Conservation (phyloP, 2,329 filamentous ascomycete genomes). For the Pseudocercospora vitis region DNA sequence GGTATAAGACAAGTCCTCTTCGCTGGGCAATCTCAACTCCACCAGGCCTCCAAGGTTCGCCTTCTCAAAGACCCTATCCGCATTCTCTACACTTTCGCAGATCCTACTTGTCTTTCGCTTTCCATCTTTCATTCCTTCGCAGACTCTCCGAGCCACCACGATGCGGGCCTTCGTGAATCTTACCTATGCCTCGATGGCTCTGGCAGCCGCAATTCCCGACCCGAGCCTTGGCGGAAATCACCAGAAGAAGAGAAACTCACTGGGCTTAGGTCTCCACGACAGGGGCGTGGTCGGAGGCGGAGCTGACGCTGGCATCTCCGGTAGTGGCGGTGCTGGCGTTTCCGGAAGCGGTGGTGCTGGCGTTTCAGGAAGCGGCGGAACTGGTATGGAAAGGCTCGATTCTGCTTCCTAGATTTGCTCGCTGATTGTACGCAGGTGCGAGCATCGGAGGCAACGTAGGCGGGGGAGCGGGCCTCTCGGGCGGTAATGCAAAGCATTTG, state of each 20-base stretch:
- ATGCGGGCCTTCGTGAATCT: conserved; percentile 1
- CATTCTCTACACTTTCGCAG: background rate
- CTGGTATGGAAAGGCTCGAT: no score
- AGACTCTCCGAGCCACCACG: background rate
- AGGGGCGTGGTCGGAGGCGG: background rate
- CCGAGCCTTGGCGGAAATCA: background rate
- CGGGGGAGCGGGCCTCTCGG: no score
- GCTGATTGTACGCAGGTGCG: background rate
- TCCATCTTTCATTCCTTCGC: background rate
- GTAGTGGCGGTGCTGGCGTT: background rate
- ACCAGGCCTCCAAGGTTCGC: background rate
- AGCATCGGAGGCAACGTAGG: background rate
- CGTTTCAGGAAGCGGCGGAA: background rate
- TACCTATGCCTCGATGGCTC: background rate
- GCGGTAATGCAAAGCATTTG: no score
- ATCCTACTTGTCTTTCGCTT: background rate
- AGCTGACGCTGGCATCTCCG: background rate
- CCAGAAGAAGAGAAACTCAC: background rate
- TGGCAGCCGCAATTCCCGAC: background rate
- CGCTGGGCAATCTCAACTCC: background rate
- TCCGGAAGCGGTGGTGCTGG: background rate
- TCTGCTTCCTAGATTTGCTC: background rate
- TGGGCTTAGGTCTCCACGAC: background rate
- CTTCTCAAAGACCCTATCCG: background rate
- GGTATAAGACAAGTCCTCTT: background rate